Percentiles rank a stretch among this genome's conserved stretches.
Evolutionary conservation across 768 basidiomycete species (phyloP).

Genomic region (Austroboletus eburneus): DNA sequence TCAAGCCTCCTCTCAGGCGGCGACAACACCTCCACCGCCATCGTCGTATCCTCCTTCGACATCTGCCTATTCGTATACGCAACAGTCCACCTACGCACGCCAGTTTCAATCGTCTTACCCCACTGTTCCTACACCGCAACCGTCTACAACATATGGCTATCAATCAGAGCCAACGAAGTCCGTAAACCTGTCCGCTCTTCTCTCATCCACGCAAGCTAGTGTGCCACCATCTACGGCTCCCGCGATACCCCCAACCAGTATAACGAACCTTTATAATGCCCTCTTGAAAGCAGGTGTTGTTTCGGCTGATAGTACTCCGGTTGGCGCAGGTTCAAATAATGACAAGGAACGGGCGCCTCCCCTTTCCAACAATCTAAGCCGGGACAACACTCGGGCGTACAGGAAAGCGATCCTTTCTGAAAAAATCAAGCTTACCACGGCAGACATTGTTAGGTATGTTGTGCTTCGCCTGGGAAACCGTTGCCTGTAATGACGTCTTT

Average conservation of each 20-base stretch:
- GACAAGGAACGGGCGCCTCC: slow-evolving; percentile 26
- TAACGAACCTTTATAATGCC: slow-evolving; percentile 59
- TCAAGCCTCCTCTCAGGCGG: slow-evolving; percentile 31
- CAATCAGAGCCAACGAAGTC: slow-evolving; percentile 24
- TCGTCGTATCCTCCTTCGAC: slow-evolving; percentile 21
- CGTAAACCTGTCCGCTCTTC: slow-evolving; percentile 27
- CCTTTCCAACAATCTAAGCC: slow-evolving; percentile 36
- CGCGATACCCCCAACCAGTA: slow-evolving; percentile 32
- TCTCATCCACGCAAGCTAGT: slow-evolving; percentile 24
- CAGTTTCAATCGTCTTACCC: slow-evolving; percentile 30
- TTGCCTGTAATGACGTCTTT: slow-evolving; percentile 16
- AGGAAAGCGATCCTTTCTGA: slow-evolving; percentile 56
- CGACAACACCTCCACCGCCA: slow-evolving; percentile 28
- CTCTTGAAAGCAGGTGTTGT: slow-evolving; percentile 80
- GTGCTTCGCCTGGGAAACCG: neutral
- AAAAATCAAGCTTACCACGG: slow-evolving; percentile 55
- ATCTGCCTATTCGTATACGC: slow-evolving; percentile 28
- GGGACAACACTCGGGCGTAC: slow-evolving; percentile 54
- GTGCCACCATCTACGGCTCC: slow-evolving; percentile 22
- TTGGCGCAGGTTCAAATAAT: slow-evolving; percentile 39
- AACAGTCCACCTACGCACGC: slow-evolving; percentile 27
- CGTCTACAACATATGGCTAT: slow-evolving; percentile 27
- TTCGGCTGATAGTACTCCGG: slow-evolving; percentile 48
- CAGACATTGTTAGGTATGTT: slow-evolving; percentile 70
- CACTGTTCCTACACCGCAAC: slow-evolving; percentile 29